Base-by-base conservation (phyloP, 2,329 filamentous ascomycete genomes). In the Ascochyta lentis region DNA sequence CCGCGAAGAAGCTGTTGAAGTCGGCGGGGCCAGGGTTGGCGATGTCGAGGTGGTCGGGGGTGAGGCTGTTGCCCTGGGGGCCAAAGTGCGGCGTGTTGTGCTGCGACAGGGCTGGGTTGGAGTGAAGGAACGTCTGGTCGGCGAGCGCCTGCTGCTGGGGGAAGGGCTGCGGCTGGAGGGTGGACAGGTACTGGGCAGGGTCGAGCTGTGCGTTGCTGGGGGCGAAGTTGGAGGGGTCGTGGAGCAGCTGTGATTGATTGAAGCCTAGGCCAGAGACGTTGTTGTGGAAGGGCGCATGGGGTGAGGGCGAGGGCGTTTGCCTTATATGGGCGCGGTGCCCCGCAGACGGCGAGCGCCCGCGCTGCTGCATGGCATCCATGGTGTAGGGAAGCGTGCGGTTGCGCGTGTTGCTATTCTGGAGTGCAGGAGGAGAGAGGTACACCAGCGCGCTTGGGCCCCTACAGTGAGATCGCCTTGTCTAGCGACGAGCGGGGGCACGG, bases 301-400 rank as follows among this genome's bases (percentile, higher is more conserved):
- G 84, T 71, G 86, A 85, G 67, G 86, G 84, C 67, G 87, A 88
- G 75, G 86, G 86, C 64, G 79, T 83, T 74, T 86, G 85, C 75
- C 83, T 89, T 88, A 89, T 88, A 87, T 86, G 82, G 79, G 80
- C 74, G 72, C 67, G 73, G 65, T 84, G 81, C 61, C 81, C 81
- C 71, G 80, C 80, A 69, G 87, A 88, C 64, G 83, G 84, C 66
- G 86, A 88, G 71, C 86, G 85, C 72, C 85, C 85, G 73, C 84
- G 80, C 71, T 83, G 81, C 74, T 81, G 55, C 49, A 53, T 53
- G 19, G 31, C 38, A 24, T 57, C 49, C 54, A 57, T 57, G 49
- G 24, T 42, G 46, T 44, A 23, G 39, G 43, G 12, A 15, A 13
- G 29, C 29, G 29, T 31, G 29, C 29, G 12, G 35, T 40, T 40